Evolutionary conservation across 2,329 filamentous ascomycete species (phyloP).

Genomic region (Fusarium agapanthi): DNA sequence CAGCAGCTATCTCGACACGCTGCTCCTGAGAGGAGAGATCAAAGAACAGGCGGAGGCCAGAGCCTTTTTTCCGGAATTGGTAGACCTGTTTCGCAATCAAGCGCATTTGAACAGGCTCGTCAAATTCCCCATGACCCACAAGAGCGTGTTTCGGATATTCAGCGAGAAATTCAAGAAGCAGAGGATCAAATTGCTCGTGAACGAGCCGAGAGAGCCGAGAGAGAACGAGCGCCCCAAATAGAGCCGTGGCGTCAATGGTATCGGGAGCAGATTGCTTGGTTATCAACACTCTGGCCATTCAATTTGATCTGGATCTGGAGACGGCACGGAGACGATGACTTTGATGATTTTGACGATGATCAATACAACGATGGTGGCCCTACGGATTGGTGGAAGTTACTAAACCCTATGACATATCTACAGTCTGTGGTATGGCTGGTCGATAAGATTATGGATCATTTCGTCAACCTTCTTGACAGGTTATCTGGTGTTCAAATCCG

Average conservation of each 20-base stretch:
- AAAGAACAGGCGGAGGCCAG: neutral
- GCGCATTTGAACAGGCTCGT: slow-evolving; percentile 1
- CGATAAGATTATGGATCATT: slow-evolving; percentile 29
- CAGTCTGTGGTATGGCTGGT: slow-evolving; percentile 38
- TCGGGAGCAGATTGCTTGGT: slow-evolving; percentile 32
- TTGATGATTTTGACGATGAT: slow-evolving; percentile 23
- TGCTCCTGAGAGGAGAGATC: neutral
- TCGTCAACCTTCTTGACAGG: slow-evolving; percentile 27
- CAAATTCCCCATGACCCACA: slow-evolving; percentile 9
- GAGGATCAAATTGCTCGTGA: slow-evolving; percentile 28
- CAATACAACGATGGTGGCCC: slow-evolving; percentile 13
- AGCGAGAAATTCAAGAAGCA: slow-evolving; percentile 30
- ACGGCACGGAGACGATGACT: neutral
- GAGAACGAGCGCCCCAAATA: neutral
- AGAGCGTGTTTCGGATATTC: slow-evolving; percentile 31
- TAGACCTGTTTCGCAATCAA: neutral
- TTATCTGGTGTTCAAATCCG: slow-evolving; percentile 4
- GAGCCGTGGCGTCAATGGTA: slow-evolving; percentile 31
- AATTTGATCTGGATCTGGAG: slow-evolving; percentile 13
- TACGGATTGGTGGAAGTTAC: slow-evolving; percentile 39
- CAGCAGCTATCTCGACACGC: neutral
- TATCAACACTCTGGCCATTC: slow-evolving; percentile 35
- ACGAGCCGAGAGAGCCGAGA: slow-evolving; percentile 14
- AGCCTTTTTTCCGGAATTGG: slow-evolving; percentile 18
- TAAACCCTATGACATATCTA: slow-evolving; percentile 47